These are phyloP conservation scores for Quercus engelmannii DNA, from an alignment of 306 rosid genomes.

Conservation along the genomic window DNA sequence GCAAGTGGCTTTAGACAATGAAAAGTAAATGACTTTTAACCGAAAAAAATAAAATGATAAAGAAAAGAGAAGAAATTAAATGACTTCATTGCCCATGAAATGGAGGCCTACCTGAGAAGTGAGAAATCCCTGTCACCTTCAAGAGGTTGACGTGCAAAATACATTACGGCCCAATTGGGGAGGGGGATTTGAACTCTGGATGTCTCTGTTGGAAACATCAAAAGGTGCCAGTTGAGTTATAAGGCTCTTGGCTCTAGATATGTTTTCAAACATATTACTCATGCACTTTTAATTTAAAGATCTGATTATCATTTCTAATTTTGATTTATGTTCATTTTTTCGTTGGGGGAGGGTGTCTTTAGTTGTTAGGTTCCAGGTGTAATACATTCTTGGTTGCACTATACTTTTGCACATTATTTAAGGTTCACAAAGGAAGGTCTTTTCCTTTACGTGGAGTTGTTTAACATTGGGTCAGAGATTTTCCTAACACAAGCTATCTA, in stretches of 20 bases:
- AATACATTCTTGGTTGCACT: not conserved
- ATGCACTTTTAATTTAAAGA: not conserved
- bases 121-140: not conserved
- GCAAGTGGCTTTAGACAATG: too few species aligned
- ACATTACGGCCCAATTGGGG: too few species aligned
- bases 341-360: not conserved
- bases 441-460: not conserved
- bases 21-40: too few species aligned
- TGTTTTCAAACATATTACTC: not conserved
- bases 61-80: not conserved
- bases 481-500: not conserved
- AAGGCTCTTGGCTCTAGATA: not conserved
- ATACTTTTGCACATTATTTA: not conserved
- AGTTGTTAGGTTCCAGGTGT: not conserved
- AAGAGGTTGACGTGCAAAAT: not conserved
- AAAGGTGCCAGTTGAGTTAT: too few species aligned
- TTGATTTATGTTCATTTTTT: not conserved
- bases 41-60: too few species aligned
- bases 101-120: not conserved
- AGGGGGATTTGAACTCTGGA: too few species aligned
- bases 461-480: not conserved
- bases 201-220: too few species aligned
- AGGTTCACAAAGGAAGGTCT: not conserved
- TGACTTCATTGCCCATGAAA: not conserved
- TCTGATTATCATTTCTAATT: not conserved